Conservation (phyloP, 176 grass and related monocot species). For the Bolboschoenus planiculmis region DNA sequence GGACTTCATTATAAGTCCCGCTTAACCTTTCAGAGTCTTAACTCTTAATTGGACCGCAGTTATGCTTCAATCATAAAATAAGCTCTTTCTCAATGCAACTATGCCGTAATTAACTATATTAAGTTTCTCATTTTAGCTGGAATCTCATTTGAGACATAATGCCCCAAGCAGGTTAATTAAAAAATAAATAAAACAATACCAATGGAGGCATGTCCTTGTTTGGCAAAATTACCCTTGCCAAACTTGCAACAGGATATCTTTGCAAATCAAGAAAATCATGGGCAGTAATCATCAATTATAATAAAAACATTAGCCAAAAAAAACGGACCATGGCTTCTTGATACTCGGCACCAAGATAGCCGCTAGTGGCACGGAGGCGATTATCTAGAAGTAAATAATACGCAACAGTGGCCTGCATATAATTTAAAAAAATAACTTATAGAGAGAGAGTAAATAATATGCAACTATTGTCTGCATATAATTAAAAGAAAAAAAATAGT, state of each 20-base stretch:
- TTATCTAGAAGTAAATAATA: slow-evolving; percentile 92
- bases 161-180: not conserved
- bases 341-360: slow-evolving; percentile 68
- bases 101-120: not conserved
- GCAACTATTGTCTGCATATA: slow-evolving; percentile 57
- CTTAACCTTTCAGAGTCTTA: not conserved
- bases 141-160: not conserved
- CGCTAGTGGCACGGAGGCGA: slow-evolving; percentile 43
- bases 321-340: slow-evolving; percentile 70
- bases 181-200: not conserved
- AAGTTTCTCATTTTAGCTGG: not conserved
- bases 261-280: not conserved
- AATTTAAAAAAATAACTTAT: slow-evolving; percentile 10
- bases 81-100: not conserved
- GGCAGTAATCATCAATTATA: not conserved
- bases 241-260: slow-evolving; percentile 4
- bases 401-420: slow-evolving; percentile 68
- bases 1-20: not conserved
- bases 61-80: slow-evolving; percentile 1
- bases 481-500: not conserved
- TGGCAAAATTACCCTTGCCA: not conserved
- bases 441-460: slow-evolving; percentile 45
- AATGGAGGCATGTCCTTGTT: not conserved
- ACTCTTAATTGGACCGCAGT: not conserved
- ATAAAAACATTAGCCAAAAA: not conserved